phyloP scores from a whole-genome alignment of 176 grass and related monocot genomes.

The Eragrostis nindensis region DNA sequence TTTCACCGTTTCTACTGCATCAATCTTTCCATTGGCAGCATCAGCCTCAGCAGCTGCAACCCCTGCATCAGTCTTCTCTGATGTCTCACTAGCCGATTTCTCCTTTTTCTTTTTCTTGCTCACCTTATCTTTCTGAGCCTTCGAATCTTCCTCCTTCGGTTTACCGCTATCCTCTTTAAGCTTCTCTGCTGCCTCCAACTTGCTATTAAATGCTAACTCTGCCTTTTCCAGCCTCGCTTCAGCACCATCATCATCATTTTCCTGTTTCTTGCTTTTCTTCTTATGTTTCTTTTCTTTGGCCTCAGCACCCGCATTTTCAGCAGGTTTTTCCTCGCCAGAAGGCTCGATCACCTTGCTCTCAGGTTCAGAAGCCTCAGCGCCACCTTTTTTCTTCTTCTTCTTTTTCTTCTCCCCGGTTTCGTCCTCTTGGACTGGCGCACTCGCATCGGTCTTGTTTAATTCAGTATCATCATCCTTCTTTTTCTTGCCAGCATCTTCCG shows the following conservation, averaged over 20 bases:
- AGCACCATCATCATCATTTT: conserved; percentile 39
- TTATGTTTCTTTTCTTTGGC: conserved; percentile 59
- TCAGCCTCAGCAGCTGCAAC: conserved; percentile 20
- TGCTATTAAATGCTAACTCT: conserved; percentile 21
- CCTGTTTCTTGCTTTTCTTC: conserved; percentile 61
- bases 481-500: conserved; percentile 46
- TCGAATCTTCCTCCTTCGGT: conserved; percentile 19
- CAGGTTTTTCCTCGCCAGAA: conserved; percentile 1
- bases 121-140: conserved; percentile 20
- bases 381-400: conserved; percentile 36
- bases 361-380: background rate
- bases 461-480: conserved; percentile 30
- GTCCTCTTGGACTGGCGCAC: background rate
- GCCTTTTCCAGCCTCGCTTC: conserved; percentile 44
- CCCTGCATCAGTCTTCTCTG: conserved; percentile 38
- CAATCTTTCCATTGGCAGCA: conserved; percentile 11
- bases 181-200: conserved; percentile 22
- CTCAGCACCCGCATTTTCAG: conserved; percentile 26
- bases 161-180: conserved; percentile 40
- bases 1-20: conserved; percentile 23
- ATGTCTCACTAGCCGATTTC: conserved; percentile 43
- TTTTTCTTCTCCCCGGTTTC: conserved; percentile 34
- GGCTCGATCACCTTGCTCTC: conserved; percentile 31
- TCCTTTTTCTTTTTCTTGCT: conserved; percentile 65
- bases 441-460: background rate